Percentiles rank a stretch among this genome's conserved stretches.
Conservation (phyloP, 2,329 filamentous ascomycete species). For the Teratosphaeria pseudoeucalypti region DNA sequence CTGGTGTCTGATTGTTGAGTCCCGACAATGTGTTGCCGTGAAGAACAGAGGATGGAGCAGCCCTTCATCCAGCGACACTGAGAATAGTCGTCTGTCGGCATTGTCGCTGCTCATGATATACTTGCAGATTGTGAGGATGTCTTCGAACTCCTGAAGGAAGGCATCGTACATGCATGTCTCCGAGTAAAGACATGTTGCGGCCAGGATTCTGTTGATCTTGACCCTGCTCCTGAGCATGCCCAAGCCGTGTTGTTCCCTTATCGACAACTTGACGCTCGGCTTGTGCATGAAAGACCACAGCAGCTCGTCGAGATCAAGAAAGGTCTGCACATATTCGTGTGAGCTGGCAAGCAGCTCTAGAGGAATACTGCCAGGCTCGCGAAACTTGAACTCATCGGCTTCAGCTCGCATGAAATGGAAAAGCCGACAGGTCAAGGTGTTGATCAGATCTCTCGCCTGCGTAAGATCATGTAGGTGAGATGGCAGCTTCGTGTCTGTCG, state of each 20-base stretch:
- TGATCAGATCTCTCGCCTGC: constrained; percentile 20
- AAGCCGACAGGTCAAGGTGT: constrained; percentile 19
- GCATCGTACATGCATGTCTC: constrained; percentile 18
- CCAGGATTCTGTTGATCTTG: constrained; percentile 20
- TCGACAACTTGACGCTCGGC: constrained; percentile 14
- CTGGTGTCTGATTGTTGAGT: constrained; percentile 16
- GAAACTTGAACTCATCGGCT: constrained; percentile 18
- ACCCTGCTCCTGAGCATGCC: constrained; percentile 19
- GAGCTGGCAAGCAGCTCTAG: constrained; percentile 18
- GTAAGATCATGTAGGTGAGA: constrained; percentile 16
- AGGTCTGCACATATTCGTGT: constrained; percentile 16
- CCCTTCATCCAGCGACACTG: constrained; percentile 21
- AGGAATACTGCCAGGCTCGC: constrained; percentile 15
- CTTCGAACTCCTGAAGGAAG: constrained; percentile 19
- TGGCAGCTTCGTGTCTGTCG: constrained; percentile 17
- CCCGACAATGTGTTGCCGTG: constrained; percentile 20
- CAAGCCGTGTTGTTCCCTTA: constrained; percentile 21
- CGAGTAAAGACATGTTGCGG: constrained; percentile 18
- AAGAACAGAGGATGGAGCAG: constrained; percentile 21
- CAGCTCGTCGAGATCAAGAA: constrained; percentile 17
- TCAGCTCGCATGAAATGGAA: constrained; percentile 21
- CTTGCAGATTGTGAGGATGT: constrained; percentile 20
- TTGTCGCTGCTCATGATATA: constrained; percentile 20
- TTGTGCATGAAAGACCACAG: constrained; percentile 23
- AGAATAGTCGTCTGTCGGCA: constrained; percentile 17